Conservation (phyloP, 495 filamentous ascomycete genomes). For the Penicillium egyptiacum region DNA sequence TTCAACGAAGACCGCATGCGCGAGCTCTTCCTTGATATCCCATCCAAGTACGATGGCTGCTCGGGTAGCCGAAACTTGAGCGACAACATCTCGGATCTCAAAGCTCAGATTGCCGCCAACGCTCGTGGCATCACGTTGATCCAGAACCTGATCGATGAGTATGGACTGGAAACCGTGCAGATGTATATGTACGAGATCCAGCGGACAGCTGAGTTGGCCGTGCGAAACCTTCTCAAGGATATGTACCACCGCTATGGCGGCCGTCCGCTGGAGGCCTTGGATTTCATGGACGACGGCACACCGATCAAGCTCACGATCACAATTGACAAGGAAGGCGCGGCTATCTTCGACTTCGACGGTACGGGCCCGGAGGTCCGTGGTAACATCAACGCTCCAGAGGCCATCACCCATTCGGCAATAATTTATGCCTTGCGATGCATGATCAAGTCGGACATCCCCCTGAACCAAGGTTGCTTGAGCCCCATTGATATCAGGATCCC, state of each 20-base stretch:
- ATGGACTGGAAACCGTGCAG: slow-evolving; percentile 85
- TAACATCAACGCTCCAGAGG: slow-evolving; percentile 92
- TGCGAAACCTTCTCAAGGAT: slow-evolving; percentile 76
- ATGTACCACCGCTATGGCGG: slow-evolving; percentile 78
- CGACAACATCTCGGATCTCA: slow-evolving; percentile 94
- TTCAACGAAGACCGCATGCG: slow-evolving; percentile 87
- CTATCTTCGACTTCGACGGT: slow-evolving; percentile 81
- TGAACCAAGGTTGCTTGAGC: slow-evolving; percentile 95
- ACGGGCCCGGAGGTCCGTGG: slow-evolving; percentile 93
- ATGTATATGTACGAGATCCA: slow-evolving; percentile 97
- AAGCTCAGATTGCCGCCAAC: slow-evolving; percentile 94
- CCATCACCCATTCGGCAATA: slow-evolving; percentile 93
- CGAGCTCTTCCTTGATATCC: slow-evolving; percentile 78
- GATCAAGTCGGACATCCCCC: slow-evolving; percentile 88
- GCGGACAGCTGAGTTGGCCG: slow-evolving; percentile 82
- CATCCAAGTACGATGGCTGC: slow-evolving; percentile 82
- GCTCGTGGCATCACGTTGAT: slow-evolving; percentile 95
- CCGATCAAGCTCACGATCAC: slow-evolving; percentile 82
- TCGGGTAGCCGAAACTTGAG: slow-evolving; percentile 84
- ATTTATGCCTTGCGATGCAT: slow-evolving; percentile 95
- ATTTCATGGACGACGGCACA: slow-evolving; percentile 96
- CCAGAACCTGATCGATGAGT: slow-evolving; percentile 78
- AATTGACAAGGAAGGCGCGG: slow-evolving; percentile 85
- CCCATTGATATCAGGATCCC: slow-evolving; percentile 88
- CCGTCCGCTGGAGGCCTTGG: slow-evolving; percentile 74